Conservation (phyloP, 208 protist species). For the Trichomonas vaginalis region DNA sequence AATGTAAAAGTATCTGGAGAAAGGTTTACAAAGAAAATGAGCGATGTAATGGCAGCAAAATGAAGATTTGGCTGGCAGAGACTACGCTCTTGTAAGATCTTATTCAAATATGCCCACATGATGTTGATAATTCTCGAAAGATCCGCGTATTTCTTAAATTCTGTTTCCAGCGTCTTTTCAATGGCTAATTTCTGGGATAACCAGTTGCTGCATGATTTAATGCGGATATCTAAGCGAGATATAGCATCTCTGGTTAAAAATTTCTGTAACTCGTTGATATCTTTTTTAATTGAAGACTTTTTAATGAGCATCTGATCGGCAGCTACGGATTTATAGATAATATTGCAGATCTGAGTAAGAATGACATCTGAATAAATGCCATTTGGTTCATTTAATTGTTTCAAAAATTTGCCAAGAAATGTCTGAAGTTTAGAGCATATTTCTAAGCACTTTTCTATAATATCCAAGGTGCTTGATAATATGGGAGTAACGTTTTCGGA, state of each 20-base stretch:
- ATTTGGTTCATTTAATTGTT: background rate
- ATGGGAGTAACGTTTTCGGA: background rate
- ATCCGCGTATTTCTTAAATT: background rate
- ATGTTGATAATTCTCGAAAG: background rate
- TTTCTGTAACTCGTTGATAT: background rate
- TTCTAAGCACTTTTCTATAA: background rate
- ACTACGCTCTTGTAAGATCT: background rate
- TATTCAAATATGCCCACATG: background rate
- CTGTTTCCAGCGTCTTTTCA: background rate
- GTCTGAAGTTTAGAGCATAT: background rate
- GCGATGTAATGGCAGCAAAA: background rate
- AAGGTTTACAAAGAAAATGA: background rate
- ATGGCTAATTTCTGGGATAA: background rate
- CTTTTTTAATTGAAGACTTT: background rate
- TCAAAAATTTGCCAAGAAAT: background rate
- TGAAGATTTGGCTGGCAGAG: background rate
- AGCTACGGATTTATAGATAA: background rate
- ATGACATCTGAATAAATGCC: background rate
- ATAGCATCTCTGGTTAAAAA: background rate
- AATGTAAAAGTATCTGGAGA: background rate
- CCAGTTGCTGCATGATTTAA: background rate
- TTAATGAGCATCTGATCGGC: background rate
- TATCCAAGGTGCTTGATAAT: background rate
- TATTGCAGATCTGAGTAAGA: background rate
- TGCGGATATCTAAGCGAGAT: background rate